phyloP scores from a whole-genome alignment of 352 stramenopile species.

The Phytophthora idaei region DNA sequence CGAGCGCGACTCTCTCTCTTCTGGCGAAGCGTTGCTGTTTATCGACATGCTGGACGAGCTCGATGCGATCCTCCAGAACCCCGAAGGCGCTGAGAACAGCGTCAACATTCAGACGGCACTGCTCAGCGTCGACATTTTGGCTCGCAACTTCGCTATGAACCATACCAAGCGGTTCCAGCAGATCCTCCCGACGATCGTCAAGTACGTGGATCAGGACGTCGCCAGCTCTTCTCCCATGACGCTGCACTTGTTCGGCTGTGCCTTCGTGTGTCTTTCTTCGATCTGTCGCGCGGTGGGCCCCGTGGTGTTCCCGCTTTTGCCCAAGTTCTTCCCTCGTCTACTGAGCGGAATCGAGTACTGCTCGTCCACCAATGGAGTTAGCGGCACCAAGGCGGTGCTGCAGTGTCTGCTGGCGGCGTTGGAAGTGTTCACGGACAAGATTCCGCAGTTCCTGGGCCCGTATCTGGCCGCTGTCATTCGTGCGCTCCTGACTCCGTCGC shows the following conservation, averaged over 20 bases:
- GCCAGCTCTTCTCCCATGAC: conserved; percentile 50
- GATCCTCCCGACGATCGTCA: conserved; percentile 75
- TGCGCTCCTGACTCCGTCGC: conserved; percentile 60
- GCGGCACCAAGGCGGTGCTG: conserved; percentile 58
- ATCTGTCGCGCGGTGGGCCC: conserved; percentile 72
- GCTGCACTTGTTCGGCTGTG: conserved; percentile 80
- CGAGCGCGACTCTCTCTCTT: conserved; percentile 59
- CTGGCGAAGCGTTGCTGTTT: conserved; percentile 80
- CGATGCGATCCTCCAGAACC: conserved; percentile 69
- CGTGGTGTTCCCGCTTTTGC: conserved; percentile 79
- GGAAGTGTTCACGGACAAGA: conserved; percentile 85
- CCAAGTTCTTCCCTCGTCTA: conserved; percentile 85
- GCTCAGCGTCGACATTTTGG: conserved; percentile 84
- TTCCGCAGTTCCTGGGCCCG: conserved; percentile 80
- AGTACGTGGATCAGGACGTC: conserved; percentile 71
- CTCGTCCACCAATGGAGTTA: conserved; percentile 26
- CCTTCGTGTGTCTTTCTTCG: conserved; percentile 84
- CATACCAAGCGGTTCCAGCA: conserved; percentile 80
- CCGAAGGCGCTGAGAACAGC: conserved; percentile 62
- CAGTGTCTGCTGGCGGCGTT: conserved; percentile 78
- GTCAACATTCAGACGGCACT: conserved; percentile 86
- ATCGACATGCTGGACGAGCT: conserved; percentile 90
- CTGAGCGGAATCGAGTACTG: conserved; percentile 68
- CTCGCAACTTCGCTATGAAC: conserved; percentile 73
- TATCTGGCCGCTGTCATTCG: conserved; percentile 73